Evolutionary conservation across 2,329 filamentous ascomycete species (phyloP).

Genomic region (Coniochaeta prunicola): DNA sequence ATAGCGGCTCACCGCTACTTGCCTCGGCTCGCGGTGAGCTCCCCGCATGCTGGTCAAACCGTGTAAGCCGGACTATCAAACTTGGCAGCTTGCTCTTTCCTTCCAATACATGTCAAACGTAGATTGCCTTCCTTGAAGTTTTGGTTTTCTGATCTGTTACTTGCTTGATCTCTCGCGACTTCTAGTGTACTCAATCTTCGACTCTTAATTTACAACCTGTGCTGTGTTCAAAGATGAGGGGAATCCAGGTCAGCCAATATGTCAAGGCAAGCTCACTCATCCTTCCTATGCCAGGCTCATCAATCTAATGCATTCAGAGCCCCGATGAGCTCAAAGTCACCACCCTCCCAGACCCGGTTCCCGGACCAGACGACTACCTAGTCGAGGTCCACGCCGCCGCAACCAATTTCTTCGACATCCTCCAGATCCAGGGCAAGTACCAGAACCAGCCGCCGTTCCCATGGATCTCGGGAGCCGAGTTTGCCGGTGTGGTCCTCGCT

Average conservation of each 20-base stretch:
- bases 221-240: constrained; percentile 24
- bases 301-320: constrained; percentile 39
- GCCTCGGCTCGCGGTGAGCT: constrained; percentile 2
- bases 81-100: background rate
- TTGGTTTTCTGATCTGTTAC: background rate
- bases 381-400: constrained; percentile 81
- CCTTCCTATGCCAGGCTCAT: background rate
- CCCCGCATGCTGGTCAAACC: background rate
- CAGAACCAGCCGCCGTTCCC: constrained; percentile 59
- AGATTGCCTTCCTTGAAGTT: background rate
- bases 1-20: background rate
- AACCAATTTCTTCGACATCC: constrained; percentile 94
- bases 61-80: background rate
- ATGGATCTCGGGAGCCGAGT: constrained; percentile 83
- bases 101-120: background rate
- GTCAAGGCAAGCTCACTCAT: constrained; percentile 18
- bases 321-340: constrained; percentile 73
- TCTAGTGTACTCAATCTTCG: no score
- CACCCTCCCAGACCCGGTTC: constrained; percentile 66
- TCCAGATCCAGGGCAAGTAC: constrained; percentile 82
- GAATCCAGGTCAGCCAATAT: constrained; percentile 25
- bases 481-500: constrained; percentile 69
- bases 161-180: background rate
- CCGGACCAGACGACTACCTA: constrained; percentile 69
- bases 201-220: no score